A percentile compares a stretch with the other conserved stretches of the same genome.
phyloP scores from a whole-genome alignment of 306 rosid species.

The Glycyrrhiza uralensis region DNA sequence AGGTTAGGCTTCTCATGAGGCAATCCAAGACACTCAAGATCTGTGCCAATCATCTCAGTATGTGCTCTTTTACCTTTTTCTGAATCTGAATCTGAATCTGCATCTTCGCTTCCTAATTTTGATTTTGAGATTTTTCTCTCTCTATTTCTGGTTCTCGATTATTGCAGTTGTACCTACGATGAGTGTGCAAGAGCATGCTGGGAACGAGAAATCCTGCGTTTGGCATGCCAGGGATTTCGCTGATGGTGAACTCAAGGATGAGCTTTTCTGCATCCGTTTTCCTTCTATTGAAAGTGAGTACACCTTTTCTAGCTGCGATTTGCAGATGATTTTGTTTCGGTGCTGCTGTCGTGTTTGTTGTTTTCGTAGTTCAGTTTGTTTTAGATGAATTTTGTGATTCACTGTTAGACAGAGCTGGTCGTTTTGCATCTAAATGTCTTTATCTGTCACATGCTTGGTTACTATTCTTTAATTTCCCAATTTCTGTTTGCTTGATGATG shows the following conservation, averaged over 20 bases:
- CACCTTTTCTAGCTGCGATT: not conserved
- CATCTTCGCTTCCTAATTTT: not conserved
- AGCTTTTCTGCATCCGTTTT: slow-evolving; percentile 94
- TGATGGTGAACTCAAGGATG: slow-evolving; percentile 93
- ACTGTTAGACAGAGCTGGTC: not conserved
- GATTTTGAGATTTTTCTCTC: not conserved
- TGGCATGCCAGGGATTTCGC: slow-evolving; percentile 97
- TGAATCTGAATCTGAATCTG: not conserved
- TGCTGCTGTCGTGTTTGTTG: not conserved
- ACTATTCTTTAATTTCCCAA: not conserved
- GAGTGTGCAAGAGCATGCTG: slow-evolving; percentile 92
- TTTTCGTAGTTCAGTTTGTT: not conserved
- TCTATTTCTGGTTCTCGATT: not conserved
- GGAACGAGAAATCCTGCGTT: slow-evolving; percentile 90
- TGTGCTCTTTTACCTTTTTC: not conserved
- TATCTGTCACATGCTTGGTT: not conserved
- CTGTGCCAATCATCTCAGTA: slow-evolving; percentile 96
- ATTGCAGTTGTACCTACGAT: slow-evolving; percentile 64
- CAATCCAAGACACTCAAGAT: slow-evolving; percentile 99
- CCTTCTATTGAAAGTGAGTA: slow-evolving; percentile 89
- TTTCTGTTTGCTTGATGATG: not conserved
- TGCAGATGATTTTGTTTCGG: not conserved
- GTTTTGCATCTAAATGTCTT: not conserved
- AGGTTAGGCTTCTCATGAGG: slow-evolving; percentile 94
- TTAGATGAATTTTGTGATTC: not conserved